Evolutionary conservation across 1,284 basidiomycete genomes (phyloP).

Genomic region (Papiliotrema laurentii): DNA sequence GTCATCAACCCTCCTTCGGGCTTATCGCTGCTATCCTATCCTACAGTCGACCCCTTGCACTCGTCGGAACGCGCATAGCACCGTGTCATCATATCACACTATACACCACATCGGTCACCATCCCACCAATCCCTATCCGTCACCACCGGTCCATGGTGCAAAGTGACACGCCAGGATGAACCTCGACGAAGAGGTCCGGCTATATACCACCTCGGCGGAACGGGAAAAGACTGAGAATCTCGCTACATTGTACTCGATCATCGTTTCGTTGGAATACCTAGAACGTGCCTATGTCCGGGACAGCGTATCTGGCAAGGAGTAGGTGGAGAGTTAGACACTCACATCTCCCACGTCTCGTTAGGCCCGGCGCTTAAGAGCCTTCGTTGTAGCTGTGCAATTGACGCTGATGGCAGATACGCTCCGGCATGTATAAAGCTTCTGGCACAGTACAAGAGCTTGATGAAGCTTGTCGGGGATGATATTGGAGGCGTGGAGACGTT

Average conservation of each 20-base stretch:
- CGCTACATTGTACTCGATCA: slow-evolving; percentile 85
- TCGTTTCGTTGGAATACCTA: slow-evolving; percentile 87
- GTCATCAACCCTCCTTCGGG: too few species aligned
- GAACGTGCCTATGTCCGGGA: slow-evolving; percentile 94
- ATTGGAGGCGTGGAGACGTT: slow-evolving; percentile 81
- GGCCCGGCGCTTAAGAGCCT: not conserved
- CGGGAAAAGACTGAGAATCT: slow-evolving; percentile 84
- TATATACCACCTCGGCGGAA: slow-evolving; percentile 83
- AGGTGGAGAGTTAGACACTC: slow-evolving; percentile 46
- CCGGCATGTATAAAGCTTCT: slow-evolving; percentile 88
- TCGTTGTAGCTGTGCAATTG: not conserved
- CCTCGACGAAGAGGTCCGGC: slow-evolving; percentile 83
- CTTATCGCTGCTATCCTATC: too few species aligned
- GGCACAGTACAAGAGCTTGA: slow-evolving; percentile 94
- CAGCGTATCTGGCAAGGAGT: slow-evolving; percentile 84
- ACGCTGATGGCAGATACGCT: slow-evolving; percentile 69
- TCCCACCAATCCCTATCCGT: too few species aligned
- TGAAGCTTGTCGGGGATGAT: slow-evolving; percentile 83
- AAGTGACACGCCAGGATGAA: slow-evolving; percentile 40
- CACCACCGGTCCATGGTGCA: too few species aligned
- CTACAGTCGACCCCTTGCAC: too few species aligned
- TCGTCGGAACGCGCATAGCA: too few species aligned
- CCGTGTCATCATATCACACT: too few species aligned
- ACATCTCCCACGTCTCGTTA: not conserved
- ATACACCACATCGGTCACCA: too few species aligned